phyloP scores from a whole-genome alignment of 768 basidiomycete species.

The Symmetrospora coprosmae region DNA sequence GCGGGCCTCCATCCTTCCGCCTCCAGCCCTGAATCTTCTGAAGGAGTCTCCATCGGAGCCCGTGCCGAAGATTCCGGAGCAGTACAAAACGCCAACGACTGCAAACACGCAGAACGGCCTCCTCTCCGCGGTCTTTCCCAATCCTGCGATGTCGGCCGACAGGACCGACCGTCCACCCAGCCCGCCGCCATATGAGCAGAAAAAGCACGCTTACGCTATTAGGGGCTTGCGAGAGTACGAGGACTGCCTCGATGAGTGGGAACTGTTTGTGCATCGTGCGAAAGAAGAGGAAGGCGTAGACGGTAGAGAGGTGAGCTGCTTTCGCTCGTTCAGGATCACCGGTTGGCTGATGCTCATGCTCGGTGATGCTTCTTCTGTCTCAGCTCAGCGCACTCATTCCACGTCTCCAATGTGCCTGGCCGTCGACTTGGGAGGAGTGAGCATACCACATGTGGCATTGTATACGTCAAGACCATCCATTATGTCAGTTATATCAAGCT shows the following conservation, averaged over 20 bases:
- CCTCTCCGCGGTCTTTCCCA: background rate
- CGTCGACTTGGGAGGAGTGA: constrained; percentile 18
- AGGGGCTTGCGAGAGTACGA: constrained; percentile 33
- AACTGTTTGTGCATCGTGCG: constrained; percentile 4
- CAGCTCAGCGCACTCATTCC: constrained; percentile 14
- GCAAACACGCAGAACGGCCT: background rate
- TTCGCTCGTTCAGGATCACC: background rate
- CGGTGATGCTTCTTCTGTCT: background rate
- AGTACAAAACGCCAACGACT: constrained; percentile 23
- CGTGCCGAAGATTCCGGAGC: constrained; percentile 31
- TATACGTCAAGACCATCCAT: no score
- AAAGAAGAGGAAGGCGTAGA: constrained; percentile 21
- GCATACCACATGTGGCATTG: no score
- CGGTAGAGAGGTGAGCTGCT: constrained; percentile 9
- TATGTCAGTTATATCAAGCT: no score
- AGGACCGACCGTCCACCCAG: background rate
- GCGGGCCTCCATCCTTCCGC: constrained; percentile 34
- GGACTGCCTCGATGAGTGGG: constrained; percentile 28
- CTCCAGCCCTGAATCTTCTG: constrained; percentile 33
- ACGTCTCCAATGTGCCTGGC: constrained; percentile 19
- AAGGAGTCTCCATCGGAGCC: constrained; percentile 26
- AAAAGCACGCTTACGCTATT: constrained; percentile 33
- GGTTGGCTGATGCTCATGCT: background rate
- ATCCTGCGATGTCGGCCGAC: background rate
- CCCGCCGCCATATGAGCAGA: constrained; percentile 29